Conservation (phyloP, 2,329 filamentous ascomycete genomes). For the Cadophora sp. region DNA sequence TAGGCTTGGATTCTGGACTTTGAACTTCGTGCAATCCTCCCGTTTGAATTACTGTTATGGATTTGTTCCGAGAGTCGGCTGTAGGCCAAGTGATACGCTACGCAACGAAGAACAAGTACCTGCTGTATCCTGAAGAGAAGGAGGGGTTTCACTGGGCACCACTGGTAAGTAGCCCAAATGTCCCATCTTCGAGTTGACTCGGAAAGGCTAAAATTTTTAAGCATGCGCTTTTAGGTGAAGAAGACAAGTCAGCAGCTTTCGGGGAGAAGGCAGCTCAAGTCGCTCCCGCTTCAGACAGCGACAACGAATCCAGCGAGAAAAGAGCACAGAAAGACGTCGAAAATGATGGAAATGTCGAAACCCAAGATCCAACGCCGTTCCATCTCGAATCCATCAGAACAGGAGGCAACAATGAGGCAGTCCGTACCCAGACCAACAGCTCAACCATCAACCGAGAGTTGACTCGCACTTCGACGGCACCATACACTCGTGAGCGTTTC, state of each 20-base stretch:
- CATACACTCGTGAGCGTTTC: conserved; percentile 28
- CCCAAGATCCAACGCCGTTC: conserved; percentile 21
- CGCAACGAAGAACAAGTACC: conserved; percentile 26
- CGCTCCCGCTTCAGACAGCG: background rate
- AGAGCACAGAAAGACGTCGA: conserved; percentile 2
- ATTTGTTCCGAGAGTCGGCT: conserved; percentile 27
- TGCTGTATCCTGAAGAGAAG: conserved; percentile 30
- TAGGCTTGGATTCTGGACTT: background rate
- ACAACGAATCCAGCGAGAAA: background rate
- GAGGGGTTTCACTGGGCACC: conserved; percentile 26
- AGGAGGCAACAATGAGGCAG: conserved; percentile 16
- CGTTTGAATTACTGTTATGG: conserved; percentile 6
- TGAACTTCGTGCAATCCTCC: background rate
- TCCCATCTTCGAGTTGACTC: background rate
- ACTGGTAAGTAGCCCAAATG: conserved; percentile 13
- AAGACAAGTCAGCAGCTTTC: background rate
- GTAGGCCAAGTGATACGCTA: conserved; percentile 29
- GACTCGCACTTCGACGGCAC: conserved; percentile 26
- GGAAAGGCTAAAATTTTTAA: conserved; percentile 7
- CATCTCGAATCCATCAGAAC: conserved; percentile 22
- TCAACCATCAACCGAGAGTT: conserved; percentile 20
- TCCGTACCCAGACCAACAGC: conserved; percentile 5
- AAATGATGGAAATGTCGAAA: conserved; percentile 15
- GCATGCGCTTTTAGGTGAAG: conserved; percentile 26
- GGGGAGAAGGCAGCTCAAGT: conserved; percentile 12